Base-by-base conservation (phyloP, 805 yeast genomes). In the Candida ovalis region DNA sequence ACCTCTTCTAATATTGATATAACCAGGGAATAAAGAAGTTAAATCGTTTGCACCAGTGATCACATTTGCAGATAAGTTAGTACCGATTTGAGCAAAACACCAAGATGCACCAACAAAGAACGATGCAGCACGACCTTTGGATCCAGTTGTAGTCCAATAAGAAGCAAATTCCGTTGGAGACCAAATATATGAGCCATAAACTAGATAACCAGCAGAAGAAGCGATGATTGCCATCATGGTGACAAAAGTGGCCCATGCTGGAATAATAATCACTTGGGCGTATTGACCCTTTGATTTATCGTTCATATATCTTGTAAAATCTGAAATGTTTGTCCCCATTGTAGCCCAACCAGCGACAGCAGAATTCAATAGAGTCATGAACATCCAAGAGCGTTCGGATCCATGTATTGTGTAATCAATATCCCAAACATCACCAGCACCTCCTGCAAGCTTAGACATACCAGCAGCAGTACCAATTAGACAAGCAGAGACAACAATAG, bases 1-100 rank as follows among this genome's bases (percentile, higher is more conserved):
- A 30, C 86, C 87, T 57, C 88, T 73, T 60, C 80, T 71, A 46
- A 80, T 78, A 64, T 76, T 81, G 56, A 82, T 63, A 66, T 72
- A 81, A 44, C 75, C 74, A 7, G 87, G 87, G 48, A 79, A 71
- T 58, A 81, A 63, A 1, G 81, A 74, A 7, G 82, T 69, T 52
- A 78, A 68, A 58, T 81, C 87, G 18, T 81, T 80, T 43, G 81
- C 81, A 49, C 78, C 78, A 2, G 82, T 72, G 41, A 81, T 72
- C n/a, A 83, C 78, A 59, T 81, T 81, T 32, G 86, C 85, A 7
- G 82, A 70, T 37, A 72, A 59, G 51, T 72, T 71, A 21, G 73
- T 72, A 49, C 73, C 75, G 47, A 72, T 62, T 56, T 70, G 74
- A 21, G 59, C 58, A 45, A 57, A 42, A 46, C 54, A 51, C 56